Evolutionary conservation across 192 early-diverging fungal species (phyloP).

Genomic region (Chytriomyces confervae): DNA sequence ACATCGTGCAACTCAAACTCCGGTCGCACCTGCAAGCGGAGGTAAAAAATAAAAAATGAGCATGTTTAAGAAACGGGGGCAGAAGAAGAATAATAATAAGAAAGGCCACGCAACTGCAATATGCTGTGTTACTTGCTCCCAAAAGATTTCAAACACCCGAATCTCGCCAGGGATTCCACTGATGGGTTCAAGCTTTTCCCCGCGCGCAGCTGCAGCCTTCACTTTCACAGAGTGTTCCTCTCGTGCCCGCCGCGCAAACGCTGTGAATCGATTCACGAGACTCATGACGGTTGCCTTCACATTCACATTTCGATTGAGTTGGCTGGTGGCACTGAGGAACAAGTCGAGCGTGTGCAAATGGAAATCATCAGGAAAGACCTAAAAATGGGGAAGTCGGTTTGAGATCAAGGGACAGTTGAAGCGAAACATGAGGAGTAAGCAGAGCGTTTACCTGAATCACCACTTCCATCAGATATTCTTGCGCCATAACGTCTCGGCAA

Average conservation of each 20-base stretch:
- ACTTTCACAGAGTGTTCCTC: constrained; percentile 45
- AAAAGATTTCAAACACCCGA: constrained; percentile 95
- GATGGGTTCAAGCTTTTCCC: constrained; percentile 51
- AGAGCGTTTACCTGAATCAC: constrained; percentile 85
- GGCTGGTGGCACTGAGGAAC: constrained; percentile 88
- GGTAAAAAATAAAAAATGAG: background rate
- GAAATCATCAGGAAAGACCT: constrained; percentile 96
- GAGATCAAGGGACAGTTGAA: constrained; percentile 85
- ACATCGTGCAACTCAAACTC: constrained; percentile 93
- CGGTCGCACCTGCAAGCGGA: constrained; percentile 70
- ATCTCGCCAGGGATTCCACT: constrained; percentile 87
- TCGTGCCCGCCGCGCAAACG: constrained; percentile 78
- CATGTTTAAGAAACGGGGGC: constrained; percentile 23
- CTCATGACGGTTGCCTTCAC: constrained; percentile 97
- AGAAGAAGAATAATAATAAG: constrained; percentile 7
- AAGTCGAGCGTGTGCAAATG: constrained; percentile 89
- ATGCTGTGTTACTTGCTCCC: constrained; percentile 91
- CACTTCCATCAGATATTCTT: constrained; percentile 99
- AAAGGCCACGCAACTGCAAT: constrained; percentile 65
- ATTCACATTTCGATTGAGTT: constrained; percentile 91
- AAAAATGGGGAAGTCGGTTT: background rate
- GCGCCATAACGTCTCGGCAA: constrained; percentile 96
- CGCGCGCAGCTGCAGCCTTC: constrained; percentile 25
- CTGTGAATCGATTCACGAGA: constrained; percentile 91
- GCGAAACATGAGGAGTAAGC: constrained; percentile 77